Conservation (phyloP, 805 yeast genomes). For the Jamesozyma jinghongensis region DNA sequence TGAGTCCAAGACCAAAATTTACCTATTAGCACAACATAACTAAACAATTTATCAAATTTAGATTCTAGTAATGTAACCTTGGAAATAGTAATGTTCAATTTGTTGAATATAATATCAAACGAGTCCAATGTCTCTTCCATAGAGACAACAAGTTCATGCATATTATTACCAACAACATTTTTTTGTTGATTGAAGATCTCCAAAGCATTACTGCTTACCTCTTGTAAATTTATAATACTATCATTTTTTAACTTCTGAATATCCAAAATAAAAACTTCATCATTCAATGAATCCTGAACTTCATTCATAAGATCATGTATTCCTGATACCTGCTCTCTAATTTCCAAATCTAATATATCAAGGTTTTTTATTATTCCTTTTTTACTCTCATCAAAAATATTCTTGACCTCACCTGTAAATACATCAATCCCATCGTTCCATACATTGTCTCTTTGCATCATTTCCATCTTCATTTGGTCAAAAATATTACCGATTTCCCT, state of each 20-base stretch:
- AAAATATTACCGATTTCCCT: not conserved
- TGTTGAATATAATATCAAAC: not conserved
- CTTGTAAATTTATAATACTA: no score
- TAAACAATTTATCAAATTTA: not conserved
- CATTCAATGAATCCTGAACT: no score
- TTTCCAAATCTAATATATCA: constrained; percentile 7
- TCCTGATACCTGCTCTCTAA: constrained; percentile 4
- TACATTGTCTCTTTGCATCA: not conserved
- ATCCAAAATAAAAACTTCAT: no score
- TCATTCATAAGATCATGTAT: no score
- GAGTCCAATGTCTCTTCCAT: no score
- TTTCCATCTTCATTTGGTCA: not conserved
- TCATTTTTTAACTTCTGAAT: no score
- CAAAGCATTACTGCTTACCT: no score
- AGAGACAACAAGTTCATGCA: no score
- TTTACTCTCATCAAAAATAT: not conserved
- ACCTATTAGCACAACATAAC: no score
- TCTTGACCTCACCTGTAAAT: not conserved
- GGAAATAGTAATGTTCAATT: constrained; percentile 1
- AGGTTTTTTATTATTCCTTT: constrained; percentile 7
- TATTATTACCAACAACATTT: no score
- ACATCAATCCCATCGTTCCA: not conserved
- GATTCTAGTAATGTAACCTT: constrained; percentile 1
- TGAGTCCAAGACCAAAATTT: no score
- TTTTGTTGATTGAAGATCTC: no score